Evolutionary conservation across 345 rosid species (phyloP), one percentile per base, ranked within the genome.

Genomic region (Citrus sinensis): DNA sequence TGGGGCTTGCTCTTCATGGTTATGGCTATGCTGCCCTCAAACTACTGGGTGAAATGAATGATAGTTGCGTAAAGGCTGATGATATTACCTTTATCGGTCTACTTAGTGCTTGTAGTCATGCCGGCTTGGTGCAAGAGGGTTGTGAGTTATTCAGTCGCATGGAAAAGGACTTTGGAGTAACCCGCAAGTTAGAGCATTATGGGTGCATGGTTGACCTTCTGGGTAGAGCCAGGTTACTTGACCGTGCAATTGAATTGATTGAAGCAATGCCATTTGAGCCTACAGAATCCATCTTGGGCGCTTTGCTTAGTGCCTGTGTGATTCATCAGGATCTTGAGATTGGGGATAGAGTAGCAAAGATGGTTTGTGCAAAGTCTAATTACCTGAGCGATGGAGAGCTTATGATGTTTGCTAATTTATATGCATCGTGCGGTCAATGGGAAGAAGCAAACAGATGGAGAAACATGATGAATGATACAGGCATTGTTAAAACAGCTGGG

Each of bases 301-400:
- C 85, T 30, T n/a, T 80, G 73, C 85, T 83, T 62, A 83, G 73
- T 73, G 80, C 83, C 27, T 80, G 86, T 79, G 64, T 80, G 40
- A 70, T 73, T 80, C 76, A 77, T 80, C 76, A 58, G 67, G 73
- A 80, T 77, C 73, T 80, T n/a, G 71, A 76, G 62, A 67, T 29
- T 13, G 81, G 86, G 8, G 76, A 63, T 13, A 62, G 63, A 55
- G 79, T 77, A 3, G 56, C 69, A 17, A 63, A 80, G 64, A 56
- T 69, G 61, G 20, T 77, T 30, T 77, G 54, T 73, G 60, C 51
- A 4, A 77, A 6, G 73, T 72, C 71, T 51, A n/a, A 24, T 9
- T 61, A 19, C 55, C 40, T 76, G n/a, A 76, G 85, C 37, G 85
- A 83, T 54, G 85, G 82, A 16, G 78, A 83, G 67, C 46, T 79